Evolutionary conservation across 331 rosid genomes (phyloP).

Genomic region (Rosa hybrid): DNA sequence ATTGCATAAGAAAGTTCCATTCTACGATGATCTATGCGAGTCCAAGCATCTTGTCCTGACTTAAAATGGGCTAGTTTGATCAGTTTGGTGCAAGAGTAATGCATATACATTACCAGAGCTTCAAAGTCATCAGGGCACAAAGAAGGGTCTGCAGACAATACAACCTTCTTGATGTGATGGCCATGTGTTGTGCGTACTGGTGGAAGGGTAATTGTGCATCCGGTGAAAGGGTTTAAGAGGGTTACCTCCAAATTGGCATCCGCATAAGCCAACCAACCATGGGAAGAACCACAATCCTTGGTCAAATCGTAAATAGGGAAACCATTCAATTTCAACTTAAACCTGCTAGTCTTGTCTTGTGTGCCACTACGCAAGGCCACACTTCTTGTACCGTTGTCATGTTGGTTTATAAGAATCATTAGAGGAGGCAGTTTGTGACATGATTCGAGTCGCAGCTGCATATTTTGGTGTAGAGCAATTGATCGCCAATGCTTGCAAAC

Average conservation of each 20-base stretch:
- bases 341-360: background rate
- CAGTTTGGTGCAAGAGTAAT: no score
- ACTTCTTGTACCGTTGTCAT: background rate
- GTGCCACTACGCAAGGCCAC: background rate
- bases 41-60: background rate
- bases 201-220: conserved; percentile 2
- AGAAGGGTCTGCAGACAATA: background rate
- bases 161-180: background rate
- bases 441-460: background rate
- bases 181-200: background rate
- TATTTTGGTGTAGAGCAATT: background rate
- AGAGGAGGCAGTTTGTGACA: background rate
- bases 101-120: background rate
- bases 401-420: background rate
- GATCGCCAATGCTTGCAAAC: conserved; percentile 3
- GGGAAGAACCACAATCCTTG: background rate
- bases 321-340: background rate
- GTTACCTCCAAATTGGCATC: background rate
- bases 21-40: background rate
- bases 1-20: background rate
- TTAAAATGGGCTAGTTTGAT: background rate
- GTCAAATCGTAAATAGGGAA: background rate
- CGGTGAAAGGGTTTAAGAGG: conserved; percentile 8
- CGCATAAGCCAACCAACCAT: background rate
- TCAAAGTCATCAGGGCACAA: background rate